Percentiles rank a stretch among this genome's conserved stretches.
These are phyloP conservation scores for Fistulina hepatica DNA, from an alignment of 1,284 basidiomycete species.

Conservation along the genomic window DNA sequence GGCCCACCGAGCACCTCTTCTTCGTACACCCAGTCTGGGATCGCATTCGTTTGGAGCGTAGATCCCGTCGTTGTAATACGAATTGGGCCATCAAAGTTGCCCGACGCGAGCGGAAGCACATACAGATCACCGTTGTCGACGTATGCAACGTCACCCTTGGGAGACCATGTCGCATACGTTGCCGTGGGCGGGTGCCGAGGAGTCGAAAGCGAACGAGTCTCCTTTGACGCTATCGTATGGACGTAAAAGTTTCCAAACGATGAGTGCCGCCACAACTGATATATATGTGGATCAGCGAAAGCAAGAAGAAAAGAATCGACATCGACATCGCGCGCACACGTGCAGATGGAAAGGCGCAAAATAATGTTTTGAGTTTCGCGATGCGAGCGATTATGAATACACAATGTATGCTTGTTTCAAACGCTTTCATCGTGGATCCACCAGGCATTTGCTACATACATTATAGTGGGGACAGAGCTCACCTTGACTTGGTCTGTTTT, in stretches of 20 bases:
- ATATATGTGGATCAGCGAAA: neutral
- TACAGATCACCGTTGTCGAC: slow-evolving; percentile 81
- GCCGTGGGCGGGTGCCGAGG: slow-evolving; percentile 60
- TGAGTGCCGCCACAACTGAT: slow-evolving; percentile 86
- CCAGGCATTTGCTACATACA: too few species aligned
- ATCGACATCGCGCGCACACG: too few species aligned
- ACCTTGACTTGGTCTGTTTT: slow-evolving; percentile 69
- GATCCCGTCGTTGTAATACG: slow-evolving; percentile 79
- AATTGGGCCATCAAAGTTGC: slow-evolving; percentile 37
- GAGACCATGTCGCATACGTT: slow-evolving; percentile 78
- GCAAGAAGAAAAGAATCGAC: neutral
- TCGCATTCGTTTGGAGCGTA: slow-evolving; percentile 81
- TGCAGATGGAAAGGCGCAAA: slow-evolving; percentile 5
- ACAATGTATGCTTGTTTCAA: too few species aligned
- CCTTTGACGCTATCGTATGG: slow-evolving; percentile 48
- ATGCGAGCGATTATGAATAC: too few species aligned
- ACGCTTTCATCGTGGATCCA: too few species aligned
- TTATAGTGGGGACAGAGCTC: slow-evolving; percentile 3
- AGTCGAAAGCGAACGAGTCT: slow-evolving; percentile 58
- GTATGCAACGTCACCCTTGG: slow-evolving; percentile 74
- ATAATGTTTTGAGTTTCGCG: neutral
- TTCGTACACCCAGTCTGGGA: slow-evolving; percentile 97
- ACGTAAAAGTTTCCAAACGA: slow-evolving; percentile 85
- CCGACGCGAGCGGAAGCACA: slow-evolving; percentile 55
- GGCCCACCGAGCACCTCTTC: slow-evolving; percentile 79